Percentiles rank a stretch among this genome's conserved stretches.
phyloP scores from a whole-genome alignment of 306 rosid species.

The Rosa rugosa region DNA sequence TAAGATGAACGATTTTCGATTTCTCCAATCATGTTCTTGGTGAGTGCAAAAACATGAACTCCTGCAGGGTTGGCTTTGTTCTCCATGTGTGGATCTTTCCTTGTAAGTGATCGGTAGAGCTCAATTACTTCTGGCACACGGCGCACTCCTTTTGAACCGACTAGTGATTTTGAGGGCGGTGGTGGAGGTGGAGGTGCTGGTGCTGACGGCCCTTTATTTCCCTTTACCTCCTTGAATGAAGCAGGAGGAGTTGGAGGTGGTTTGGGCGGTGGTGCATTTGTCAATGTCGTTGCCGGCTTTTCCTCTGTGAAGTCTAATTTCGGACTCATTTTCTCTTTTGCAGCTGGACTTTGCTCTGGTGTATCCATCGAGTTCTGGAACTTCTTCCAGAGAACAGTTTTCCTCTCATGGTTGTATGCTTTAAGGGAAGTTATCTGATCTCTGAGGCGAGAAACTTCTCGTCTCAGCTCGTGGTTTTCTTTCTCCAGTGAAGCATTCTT shows the following conservation, averaged over 20 bases:
- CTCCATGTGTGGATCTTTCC: constrained; percentile 59
- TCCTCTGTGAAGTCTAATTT: constrained; percentile 49
- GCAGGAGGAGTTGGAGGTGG: constrained; percentile 37
- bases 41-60: constrained; percentile 57
- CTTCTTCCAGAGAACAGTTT: constrained; percentile 83
- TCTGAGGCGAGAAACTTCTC: constrained; percentile 60
- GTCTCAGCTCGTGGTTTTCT: constrained; percentile 73
- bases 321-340: constrained; percentile 30
- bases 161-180: constrained; percentile 49
- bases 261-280: constrained; percentile 50
- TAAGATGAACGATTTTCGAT: constrained; percentile 78
- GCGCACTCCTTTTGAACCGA: constrained; percentile 59
- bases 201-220: constrained; percentile 32
- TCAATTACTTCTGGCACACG: constrained; percentile 92
- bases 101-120: constrained; percentile 76
- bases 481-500: constrained; percentile 54
- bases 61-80: constrained; percentile 49
- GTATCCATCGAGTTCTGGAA: constrained; percentile 60
- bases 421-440: constrained; percentile 63
- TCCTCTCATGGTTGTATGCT: constrained; percentile 73
- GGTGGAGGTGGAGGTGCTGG: constrained; percentile 85
- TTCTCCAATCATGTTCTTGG: constrained; percentile 94
- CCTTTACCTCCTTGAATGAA: constrained; percentile 38
- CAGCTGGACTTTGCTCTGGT: constrained; percentile 37
- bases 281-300: constrained; percentile 30